Evolutionary conservation across 1,139 yeast species (phyloP).

Genomic region (Groenewaldozyma sp.): DNA sequence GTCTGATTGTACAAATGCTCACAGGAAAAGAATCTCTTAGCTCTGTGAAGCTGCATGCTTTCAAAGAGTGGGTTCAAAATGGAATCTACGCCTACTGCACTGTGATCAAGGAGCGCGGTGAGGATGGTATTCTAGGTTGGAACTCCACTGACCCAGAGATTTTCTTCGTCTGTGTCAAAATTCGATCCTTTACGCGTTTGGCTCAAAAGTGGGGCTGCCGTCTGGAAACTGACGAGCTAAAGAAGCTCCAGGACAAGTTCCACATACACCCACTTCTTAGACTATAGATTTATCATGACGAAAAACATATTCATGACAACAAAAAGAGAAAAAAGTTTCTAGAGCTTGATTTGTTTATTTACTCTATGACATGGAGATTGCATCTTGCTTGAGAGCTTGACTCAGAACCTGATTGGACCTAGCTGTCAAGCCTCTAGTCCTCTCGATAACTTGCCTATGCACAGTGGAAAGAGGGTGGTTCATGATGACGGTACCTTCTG

Average conservation of each 20-base stretch:
- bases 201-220: conserved; percentile 2
- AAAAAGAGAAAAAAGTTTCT: too few relatives aligned
- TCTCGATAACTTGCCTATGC: conserved; percentile 51
- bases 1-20: too few relatives aligned
- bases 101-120: conserved; percentile 11
- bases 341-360: too few relatives aligned
- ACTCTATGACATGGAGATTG: too few relatives aligned
- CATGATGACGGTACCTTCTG: conserved; percentile 40
- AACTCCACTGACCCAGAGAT: conserved; percentile 16
- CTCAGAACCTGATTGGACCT: conserved; percentile 45
- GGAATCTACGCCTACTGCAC: conserved; percentile 10
- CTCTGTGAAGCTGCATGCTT: neutral
- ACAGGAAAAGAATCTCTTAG: neutral
- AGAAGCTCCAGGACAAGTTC: neutral
- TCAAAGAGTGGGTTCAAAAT: conserved; percentile 10
- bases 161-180: conserved; percentile 11
- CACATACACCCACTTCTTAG: neutral
- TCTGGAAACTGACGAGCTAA: neutral
- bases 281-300: too few relatives aligned
- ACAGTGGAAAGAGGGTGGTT: conserved; percentile 38
- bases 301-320: too few relatives aligned
- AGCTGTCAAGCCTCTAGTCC: conserved; percentile 50
- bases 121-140: conserved; percentile 35
- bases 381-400: conserved; percentile 27
- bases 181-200: conserved; percentile 7